Evolutionary conservation across 2,329 filamentous ascomycete genomes (phyloP).

Genomic region (Akanthomyces uredinophilus): DNA sequence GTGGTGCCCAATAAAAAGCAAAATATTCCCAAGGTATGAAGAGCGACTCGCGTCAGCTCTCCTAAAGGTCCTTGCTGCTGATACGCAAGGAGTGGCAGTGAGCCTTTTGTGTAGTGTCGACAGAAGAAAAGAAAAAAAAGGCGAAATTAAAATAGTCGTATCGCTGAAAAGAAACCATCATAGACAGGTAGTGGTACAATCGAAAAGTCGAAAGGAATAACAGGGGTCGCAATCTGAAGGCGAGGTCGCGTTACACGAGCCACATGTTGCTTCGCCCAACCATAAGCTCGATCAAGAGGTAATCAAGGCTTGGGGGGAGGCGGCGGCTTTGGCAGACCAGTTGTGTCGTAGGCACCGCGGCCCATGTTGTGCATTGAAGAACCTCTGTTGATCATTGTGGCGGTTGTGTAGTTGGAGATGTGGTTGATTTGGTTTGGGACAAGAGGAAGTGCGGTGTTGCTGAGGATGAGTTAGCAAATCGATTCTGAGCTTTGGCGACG

Average conservation of each 20-base stretch:
- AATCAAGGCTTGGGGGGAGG: conserved; percentile 30
- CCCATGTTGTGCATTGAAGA: conserved; percentile 41
- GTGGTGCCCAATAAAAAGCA: conserved; percentile 15
- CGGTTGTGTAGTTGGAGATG: conserved; percentile 13
- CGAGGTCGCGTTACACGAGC: conserved; percentile 7
- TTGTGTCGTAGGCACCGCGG: conserved; percentile 48
- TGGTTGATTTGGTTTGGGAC: background rate
- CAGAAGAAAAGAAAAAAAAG: conserved; percentile 24
- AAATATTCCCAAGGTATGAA: conserved; percentile 7
- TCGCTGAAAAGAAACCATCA: conserved; percentile 24
- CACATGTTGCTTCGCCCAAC: background rate
- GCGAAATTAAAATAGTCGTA: conserved; percentile 32
- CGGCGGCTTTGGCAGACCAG: conserved; percentile 41
- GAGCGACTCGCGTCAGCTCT: background rate
- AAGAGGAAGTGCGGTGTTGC: conserved; percentile 3
- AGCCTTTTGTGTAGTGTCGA: conserved; percentile 32
- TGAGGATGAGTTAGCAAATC: conserved; percentile 4
- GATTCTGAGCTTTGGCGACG: background rate
- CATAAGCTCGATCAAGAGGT: background rate
- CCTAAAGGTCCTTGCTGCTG: conserved; percentile 27
- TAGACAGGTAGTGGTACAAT: conserved; percentile 18
- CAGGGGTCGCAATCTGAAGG: conserved; percentile 15
- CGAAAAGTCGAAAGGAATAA: conserved; percentile 18
- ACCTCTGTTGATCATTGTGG: conserved; percentile 33
- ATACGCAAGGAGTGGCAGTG: conserved; percentile 34